A percentile compares a stretch with the other conserved stretches of the same genome.
phyloP scores from a whole-genome alignment of 202 grass and related monocot species.

The Setaria italica region DNA sequence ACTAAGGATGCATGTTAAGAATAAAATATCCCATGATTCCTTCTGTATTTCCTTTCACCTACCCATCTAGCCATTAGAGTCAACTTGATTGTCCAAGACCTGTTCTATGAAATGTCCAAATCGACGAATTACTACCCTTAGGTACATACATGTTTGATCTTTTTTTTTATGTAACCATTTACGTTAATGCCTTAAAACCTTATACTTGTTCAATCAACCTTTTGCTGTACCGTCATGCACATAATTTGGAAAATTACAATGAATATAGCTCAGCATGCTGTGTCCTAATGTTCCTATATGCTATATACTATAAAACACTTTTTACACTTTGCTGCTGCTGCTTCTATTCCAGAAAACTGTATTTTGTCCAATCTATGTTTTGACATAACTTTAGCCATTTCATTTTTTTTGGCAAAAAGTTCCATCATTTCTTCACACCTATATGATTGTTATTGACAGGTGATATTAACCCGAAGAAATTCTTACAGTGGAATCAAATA shows the following conservation, averaged over 20 bases:
- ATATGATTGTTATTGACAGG: constrained; percentile 47
- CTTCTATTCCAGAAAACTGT: neutral
- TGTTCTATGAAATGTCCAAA: neutral
- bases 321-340: neutral
- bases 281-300: neutral
- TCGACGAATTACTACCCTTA: neutral
- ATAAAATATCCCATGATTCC: neutral
- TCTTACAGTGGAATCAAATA: constrained; percentile 91
- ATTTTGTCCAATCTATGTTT: neutral
- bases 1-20: neutral
- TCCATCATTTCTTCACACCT: neutral
- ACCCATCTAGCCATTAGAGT: neutral
- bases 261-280: neutral
- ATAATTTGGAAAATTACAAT: neutral
- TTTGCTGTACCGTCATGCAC: neutral
- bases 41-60: neutral
- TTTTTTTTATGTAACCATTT: neutral
- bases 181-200: neutral
- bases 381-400: constrained; percentile 1
- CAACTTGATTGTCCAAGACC: neutral
- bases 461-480: constrained; percentile 83
- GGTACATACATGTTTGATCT: neutral
- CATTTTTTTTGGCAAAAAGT: neutral
- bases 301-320: neutral
- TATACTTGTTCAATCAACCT: neutral